Evolutionary conservation across 495 filamentous ascomycete genomes (phyloP), one percentile per base, ranked within the genome.

Genomic region (Trichocladium uniseriatum): DNA sequence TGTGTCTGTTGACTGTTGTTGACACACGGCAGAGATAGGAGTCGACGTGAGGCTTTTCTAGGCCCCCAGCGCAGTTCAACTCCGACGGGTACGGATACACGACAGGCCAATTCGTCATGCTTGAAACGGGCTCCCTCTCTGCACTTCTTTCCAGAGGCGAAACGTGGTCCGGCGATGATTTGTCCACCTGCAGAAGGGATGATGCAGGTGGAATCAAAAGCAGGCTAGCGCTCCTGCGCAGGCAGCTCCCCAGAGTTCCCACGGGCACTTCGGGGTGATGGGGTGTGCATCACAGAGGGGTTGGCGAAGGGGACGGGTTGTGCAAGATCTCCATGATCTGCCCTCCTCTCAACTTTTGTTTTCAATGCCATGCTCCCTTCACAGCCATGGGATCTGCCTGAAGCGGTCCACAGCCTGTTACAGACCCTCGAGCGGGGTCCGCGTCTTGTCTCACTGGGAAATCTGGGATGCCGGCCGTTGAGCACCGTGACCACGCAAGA

Each of bases 291-390:
- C 6, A 16, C 45, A 50, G 40, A 43, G 38, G 36, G 18, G 38
- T 45, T 31, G 45, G 45, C n/a, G 28, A 46, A 31, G 43, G 27
- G 34, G 20, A 24, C 19, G 31, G 21, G 44, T 27, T 31, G 48
- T 48, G 56, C 59, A 54, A 62, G 56, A 56, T 62, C 59, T 57
- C 51, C 53, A 51, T 37, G 56, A 59, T 53, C 56, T 43, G 29
- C 51, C 35, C 29, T 27, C 22, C 38, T 43, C 38, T 11, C 22
- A 49, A 19, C 27, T 45, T 18, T 42, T 44, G 48, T 52, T 46
- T 34, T 42, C 44, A 34, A 58, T 56, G 55, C 47, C n/a, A 32
- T 15, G 13, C 24, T 9, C 3, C 14, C 14, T 6, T 27, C 37
- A 8, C 46, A 19, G 45, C 36, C 36, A 39, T 31, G 36, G 24